Base-by-base conservation (phyloP, 2,329 filamentous ascomycete species). In the Metarhizium sp. region DNA sequence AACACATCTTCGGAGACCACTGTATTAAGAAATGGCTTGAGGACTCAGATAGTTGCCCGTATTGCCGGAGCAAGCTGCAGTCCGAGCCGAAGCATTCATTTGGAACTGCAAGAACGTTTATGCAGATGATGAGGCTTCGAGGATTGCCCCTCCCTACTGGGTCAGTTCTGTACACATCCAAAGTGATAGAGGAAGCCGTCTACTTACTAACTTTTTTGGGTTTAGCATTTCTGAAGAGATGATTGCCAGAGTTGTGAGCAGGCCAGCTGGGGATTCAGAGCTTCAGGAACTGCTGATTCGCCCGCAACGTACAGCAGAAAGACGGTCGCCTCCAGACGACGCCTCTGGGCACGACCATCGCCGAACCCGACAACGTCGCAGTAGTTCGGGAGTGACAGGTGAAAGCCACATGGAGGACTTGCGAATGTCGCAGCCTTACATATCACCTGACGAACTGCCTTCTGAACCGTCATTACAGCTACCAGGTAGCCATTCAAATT, bases 11-110 rank as follows among this genome's bases (percentile, higher is more conserved):
- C 64, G 83, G 83, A 18, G 76, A 84, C 55, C 74, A 78, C 60
- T 86, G 83, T 65, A 82, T 86, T 59, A 82, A 80, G 64, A 84
- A 81, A 60, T 86, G 83, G 83, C 77, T 86, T 46, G 74, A 80
- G 53, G 80, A 85, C 49, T 80, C 80, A 2, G 77, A 83, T 60
- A 83, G 74, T 54, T 86, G 83, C 60, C 83, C 83, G 0, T 85
- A 85, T 62, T 86, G 83, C 65, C 78, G 83, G 30, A 77, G 82
- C 59, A 82, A 83, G 61, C 71, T 86, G 29, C 79, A 75, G 2
- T 78, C 80, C 2, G 78, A 83, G 56, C 62, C 64, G 7, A 69
- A 66, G 54, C 58, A 60, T 2, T 32, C 52, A 11, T 46, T 52
- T 13, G 49, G 52, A 11, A 62, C 65, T 6, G 56, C 62, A 1